A percentile compares a stretch with the other conserved stretches of the same genome.
Conservation (phyloP, 2,329 filamentous ascomycete species). For the Lecanoromycetidae sp. region DNA sequence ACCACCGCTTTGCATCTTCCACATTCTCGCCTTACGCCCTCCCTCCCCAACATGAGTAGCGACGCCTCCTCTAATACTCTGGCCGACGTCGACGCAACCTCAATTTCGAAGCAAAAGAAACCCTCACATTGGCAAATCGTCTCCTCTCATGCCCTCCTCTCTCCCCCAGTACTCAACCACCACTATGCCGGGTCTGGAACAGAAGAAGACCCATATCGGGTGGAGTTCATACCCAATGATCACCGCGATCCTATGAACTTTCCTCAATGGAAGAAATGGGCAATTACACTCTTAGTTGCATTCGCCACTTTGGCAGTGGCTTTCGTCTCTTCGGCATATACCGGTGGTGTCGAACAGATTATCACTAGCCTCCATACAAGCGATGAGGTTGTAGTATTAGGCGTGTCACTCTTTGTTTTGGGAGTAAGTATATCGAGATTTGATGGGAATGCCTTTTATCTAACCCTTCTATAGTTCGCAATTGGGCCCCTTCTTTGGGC, state of each 20-base stretch:
- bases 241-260: slow-evolving; percentile 55
- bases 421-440: slow-evolving; percentile 21
- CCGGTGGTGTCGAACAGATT: slow-evolving; percentile 44
- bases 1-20: too few relatives aligned
- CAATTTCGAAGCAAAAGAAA: neutral
- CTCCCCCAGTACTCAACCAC: slow-evolving; percentile 42
- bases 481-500: slow-evolving; percentile 52
- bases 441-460: neutral
- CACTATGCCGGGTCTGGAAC: slow-evolving; percentile 52
- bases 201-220: slow-evolving; percentile 52
- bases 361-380: slow-evolving; percentile 42
- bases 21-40: neutral
- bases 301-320: slow-evolving; percentile 56
- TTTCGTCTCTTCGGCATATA: slow-evolving; percentile 58
- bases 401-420: slow-evolving; percentile 52
- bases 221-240: slow-evolving; percentile 56
- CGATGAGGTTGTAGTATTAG: slow-evolving; percentile 45
- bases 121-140: slow-evolving; percentile 1
- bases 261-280: slow-evolving; percentile 49
- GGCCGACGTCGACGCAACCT: neutral
- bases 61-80: neutral
- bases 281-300: slow-evolving; percentile 50
- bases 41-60: neutral
- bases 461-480: neutral
- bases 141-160: slow-evolving; percentile 38